phyloP scores from a whole-genome alignment of 2,329 filamentous ascomycete species.

The Aspergillus sp. region DNA sequence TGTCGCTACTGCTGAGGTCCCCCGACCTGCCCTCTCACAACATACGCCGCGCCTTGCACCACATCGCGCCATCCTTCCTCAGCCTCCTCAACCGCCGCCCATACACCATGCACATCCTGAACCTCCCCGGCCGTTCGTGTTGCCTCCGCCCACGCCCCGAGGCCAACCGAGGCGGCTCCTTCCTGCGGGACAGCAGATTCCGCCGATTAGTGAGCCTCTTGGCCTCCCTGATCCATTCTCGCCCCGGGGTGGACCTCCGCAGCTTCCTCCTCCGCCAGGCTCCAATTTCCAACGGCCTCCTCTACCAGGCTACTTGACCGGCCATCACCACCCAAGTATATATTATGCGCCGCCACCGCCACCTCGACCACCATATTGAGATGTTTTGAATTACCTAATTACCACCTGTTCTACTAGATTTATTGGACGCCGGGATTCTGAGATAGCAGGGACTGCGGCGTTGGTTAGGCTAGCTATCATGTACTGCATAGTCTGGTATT shows the following conservation, averaged over 20 bases:
- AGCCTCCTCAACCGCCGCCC: constrained; percentile 19
- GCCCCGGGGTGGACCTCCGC: constrained; percentile 34
- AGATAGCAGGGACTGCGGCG: not conserved
- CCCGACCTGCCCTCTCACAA: constrained; percentile 37
- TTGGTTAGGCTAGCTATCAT: constrained; percentile 3
- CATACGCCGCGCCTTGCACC: constrained; percentile 44
- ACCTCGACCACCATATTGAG: constrained; percentile 13
- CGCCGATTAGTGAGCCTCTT: constrained; percentile 31
- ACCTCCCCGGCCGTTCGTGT: constrained; percentile 30
- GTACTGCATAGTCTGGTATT: constrained; percentile 1
- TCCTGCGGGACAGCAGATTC: constrained; percentile 34
- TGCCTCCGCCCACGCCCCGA: constrained; percentile 26
- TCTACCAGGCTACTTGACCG: constrained; percentile 28
- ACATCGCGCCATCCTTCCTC: constrained; percentile 33
- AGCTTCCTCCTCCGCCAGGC: constrained; percentile 41
- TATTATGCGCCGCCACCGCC: constrained; percentile 26
- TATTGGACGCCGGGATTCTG: not conserved
- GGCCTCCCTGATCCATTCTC: constrained; percentile 40
- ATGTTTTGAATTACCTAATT: not conserved
- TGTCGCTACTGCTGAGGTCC: constrained; percentile 30
- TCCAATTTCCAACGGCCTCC: constrained; percentile 37
- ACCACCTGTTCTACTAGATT: not conserved
- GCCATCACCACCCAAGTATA: constrained; percentile 20
- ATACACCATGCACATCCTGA: constrained; percentile 29
- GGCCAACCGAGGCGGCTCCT: constrained; percentile 39